Evolutionary conservation across 2,329 filamentous ascomycete species (phyloP).

Genomic region (Bipolaris oryzae): DNA sequence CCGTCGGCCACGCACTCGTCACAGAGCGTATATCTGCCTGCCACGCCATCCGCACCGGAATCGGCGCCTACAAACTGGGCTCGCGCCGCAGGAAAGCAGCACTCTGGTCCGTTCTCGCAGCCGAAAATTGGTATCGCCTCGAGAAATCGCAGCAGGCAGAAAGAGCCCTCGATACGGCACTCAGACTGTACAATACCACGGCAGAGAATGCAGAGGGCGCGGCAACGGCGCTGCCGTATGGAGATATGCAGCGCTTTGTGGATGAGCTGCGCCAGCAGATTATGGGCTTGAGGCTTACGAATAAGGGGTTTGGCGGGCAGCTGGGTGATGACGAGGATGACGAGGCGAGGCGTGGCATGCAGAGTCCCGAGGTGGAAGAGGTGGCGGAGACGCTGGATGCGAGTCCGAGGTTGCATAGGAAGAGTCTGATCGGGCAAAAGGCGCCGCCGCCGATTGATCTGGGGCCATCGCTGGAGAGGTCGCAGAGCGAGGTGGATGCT

Average conservation of each 20-base stretch:
- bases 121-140: constrained; percentile 81
- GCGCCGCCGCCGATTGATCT: constrained; percentile 33
- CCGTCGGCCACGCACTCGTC: constrained; percentile 78
- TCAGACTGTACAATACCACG: constrained; percentile 57
- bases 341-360: constrained; percentile 6
- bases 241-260: constrained; percentile 66
- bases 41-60: constrained; percentile 74
- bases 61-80: constrained; percentile 71
- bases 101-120: constrained; percentile 83
- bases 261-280: constrained; percentile 70
- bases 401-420: constrained; percentile 48
- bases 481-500: constrained; percentile 28
- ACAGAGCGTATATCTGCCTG: constrained; percentile 86
- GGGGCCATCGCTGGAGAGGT: constrained; percentile 39
- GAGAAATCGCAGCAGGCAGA: constrained; percentile 80
- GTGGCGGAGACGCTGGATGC: constrained; percentile 46
- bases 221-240: constrained; percentile 51
- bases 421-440: constrained; percentile 50
- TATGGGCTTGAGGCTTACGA: constrained; percentile 48
- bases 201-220: constrained; percentile 25
- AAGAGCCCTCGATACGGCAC: constrained; percentile 74
- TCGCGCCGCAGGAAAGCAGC: constrained; percentile 81
- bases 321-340: constrained; percentile 19
- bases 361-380: constrained; percentile 42
- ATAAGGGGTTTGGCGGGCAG: constrained; percentile 52